A percentile compares a stretch with the other conserved stretches of the same genome.
These are phyloP conservation scores for Volvariella surrecta DNA, from an alignment of 1,284 basidiomycete species.

Conservation along the genomic window DNA sequence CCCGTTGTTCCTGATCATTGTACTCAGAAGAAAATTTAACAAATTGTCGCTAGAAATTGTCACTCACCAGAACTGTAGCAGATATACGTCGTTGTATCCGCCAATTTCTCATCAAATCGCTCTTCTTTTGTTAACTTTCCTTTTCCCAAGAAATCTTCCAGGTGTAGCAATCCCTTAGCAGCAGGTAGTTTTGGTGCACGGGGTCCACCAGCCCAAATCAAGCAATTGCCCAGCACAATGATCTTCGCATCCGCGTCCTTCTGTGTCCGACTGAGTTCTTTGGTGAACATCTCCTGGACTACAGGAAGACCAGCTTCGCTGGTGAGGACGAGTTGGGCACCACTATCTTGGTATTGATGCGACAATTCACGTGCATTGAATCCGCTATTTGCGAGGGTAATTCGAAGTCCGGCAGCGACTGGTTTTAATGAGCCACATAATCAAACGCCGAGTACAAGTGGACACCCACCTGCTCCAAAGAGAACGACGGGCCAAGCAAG, in stretches of 20 bases:
- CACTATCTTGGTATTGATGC: constrained; percentile 45
- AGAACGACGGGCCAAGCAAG: constrained; percentile 56
- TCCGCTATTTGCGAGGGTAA: constrained; percentile 25
- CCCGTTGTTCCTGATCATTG: constrained; percentile 45
- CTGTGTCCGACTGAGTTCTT: constrained; percentile 26
- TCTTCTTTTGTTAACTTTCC: constrained; percentile 40
- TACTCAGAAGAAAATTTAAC: background rate
- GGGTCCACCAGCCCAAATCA: constrained; percentile 32
- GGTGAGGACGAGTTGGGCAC: constrained; percentile 44
- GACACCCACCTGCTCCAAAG: constrained; percentile 35
- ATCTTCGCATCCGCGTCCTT: constrained; percentile 36
- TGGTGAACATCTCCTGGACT: constrained; percentile 34
- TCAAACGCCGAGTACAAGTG: background rate
- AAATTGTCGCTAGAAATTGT: background rate
- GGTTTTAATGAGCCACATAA: constrained; percentile 6
- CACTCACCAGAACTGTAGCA: constrained; percentile 49
- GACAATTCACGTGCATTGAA: constrained; percentile 35
- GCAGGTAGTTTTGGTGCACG: constrained; percentile 21
- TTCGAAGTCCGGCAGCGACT: constrained; percentile 44
- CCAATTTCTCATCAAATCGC: constrained; percentile 35
- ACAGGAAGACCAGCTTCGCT: constrained; percentile 40
- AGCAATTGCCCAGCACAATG: constrained; percentile 32
- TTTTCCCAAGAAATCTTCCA: constrained; percentile 34
- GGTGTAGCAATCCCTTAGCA: constrained; percentile 20
- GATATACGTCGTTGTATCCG: constrained; percentile 49